Percentiles rank a stretch among this genome's conserved stretches.
Evolutionary conservation across 2,329 filamentous ascomycete genomes (phyloP).

Genomic region (Pezicula radicicola): DNA sequence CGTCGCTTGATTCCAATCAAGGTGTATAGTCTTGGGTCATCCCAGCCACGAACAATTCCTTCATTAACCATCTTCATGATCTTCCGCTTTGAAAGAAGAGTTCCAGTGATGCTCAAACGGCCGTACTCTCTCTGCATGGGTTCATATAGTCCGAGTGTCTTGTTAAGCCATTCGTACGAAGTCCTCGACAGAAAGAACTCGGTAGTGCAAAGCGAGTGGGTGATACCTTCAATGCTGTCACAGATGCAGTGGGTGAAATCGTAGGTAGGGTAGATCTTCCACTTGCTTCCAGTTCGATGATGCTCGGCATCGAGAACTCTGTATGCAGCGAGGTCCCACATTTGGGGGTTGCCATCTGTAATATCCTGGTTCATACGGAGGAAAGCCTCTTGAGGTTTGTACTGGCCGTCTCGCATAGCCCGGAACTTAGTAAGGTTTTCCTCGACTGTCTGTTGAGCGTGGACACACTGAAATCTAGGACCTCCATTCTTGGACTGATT

Average conservation of each 20-base stretch:
- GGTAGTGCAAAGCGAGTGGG: slow-evolving; percentile 88
- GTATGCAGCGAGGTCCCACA: slow-evolving; percentile 96
- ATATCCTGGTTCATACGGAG: slow-evolving; percentile 93
- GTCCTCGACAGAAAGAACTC: slow-evolving; percentile 84
- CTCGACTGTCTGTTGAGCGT: slow-evolving; percentile 72
- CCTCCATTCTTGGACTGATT: slow-evolving; percentile 50
- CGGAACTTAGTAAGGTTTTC: slow-evolving; percentile 81
- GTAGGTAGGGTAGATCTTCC: slow-evolving; percentile 94
- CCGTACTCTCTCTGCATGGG: slow-evolving; percentile 92
- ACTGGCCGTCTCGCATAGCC: slow-evolving; percentile 88
- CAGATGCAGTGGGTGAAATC: slow-evolving; percentile 90
- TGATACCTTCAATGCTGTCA: slow-evolving; percentile 89
- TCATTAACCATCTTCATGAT: slow-evolving; percentile 76
- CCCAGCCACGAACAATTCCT: slow-evolving; percentile 80
- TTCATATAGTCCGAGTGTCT: slow-evolving; percentile 76
- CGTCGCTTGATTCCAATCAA: slow-evolving; percentile 79
- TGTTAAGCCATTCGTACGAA: slow-evolving; percentile 89
- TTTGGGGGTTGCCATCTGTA: slow-evolving; percentile 80
- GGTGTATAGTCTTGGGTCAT: slow-evolving; percentile 88
- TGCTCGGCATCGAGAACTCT: slow-evolving; percentile 75
- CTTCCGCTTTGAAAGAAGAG: slow-evolving; percentile 82
- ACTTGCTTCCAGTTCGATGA: slow-evolving; percentile 75
- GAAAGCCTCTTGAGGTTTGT: slow-evolving; percentile 78
- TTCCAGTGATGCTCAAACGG: slow-evolving; percentile 76
- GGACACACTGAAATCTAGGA: slow-evolving; percentile 74